Base-by-base conservation (phyloP, 345 rosid genomes). In the Rubroshorea leprosula region DNA sequence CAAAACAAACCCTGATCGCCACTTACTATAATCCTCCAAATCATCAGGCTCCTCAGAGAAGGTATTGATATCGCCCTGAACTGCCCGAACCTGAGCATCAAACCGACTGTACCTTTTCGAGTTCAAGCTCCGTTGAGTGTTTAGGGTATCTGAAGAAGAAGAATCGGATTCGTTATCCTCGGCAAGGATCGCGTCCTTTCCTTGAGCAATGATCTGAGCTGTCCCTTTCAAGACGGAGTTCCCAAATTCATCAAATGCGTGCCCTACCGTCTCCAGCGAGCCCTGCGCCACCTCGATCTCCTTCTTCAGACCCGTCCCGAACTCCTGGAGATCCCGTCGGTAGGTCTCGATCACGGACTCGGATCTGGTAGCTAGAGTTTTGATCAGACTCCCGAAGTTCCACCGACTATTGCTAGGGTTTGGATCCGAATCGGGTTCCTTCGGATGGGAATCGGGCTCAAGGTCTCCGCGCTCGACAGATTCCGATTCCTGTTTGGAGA, bases 281-380 rank as follows among this genome's bases (percentile, higher is more conserved):
- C 96, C 90, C 22, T 89, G 96, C 5, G 93, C 96, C 22, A 83
- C 95, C 68, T 86, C 92, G 68, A 92, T 76, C 83, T 92, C 98
- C 63, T 88, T 89, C 76, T 72, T 80, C 20, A 92, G 62, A 24
- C 96, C 98, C 27, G 90, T 67, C 18, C 92, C 79, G 58, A 91
- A 92, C 65, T 92, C 96, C 66, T 83, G 64, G 9, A 92, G 90
- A 75, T 88, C 96, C 47, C 92, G 90, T 22, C 92, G 84, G 78
- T 91, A 88, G 25, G 88, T 84, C 49, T 91, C 95, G 31, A 88
- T 73, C 5, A 88, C 92, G 22, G 92, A 79, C 62, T 91, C 91
- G 51, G 96, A 88, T 71, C 71, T 87, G 64, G 74, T 65, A 31
- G 89, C 56, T 47, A 85, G 47, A 56, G 77, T 83, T 71, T 77